Conservation (phyloP, 257 asterid genomes). For the Anisodus tanguticus region DNA sequence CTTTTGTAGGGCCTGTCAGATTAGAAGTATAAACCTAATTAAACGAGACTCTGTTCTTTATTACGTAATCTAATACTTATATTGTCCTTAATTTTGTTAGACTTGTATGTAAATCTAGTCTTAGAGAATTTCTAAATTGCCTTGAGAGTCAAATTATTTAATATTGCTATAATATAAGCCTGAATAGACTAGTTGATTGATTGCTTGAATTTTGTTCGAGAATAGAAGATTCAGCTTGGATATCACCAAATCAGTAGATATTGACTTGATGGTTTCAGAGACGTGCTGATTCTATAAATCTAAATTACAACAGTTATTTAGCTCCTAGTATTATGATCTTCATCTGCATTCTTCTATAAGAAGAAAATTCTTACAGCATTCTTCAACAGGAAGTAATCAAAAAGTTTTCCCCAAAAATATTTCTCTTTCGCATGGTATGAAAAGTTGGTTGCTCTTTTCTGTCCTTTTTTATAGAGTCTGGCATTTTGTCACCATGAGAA, state of each 20-base stretch:
- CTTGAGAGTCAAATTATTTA: conserved; percentile 2
- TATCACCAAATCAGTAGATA: conserved; percentile 17
- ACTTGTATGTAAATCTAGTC: not conserved
- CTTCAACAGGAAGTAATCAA: not conserved
- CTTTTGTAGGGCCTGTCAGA: conserved; percentile 20
- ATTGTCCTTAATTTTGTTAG: not conserved
- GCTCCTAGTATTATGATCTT: not conserved
- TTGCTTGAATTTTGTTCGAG: not conserved
- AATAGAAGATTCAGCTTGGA: not conserved
- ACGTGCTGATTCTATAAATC: not conserved
- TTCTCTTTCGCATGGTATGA: conserved; percentile 20
- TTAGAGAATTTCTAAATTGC: conserved; percentile 2
- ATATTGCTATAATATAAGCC: not conserved
- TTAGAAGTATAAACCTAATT: not conserved
- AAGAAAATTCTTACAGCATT: not conserved
- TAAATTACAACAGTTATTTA: too few relatives aligned
- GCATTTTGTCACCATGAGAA: not conserved
- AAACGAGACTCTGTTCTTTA: not conserved
- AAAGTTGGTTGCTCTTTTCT: not conserved
- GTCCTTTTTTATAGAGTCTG: conserved; percentile 4
- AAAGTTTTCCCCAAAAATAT: not conserved
- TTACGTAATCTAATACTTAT: not conserved
- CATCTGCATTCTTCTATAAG: conserved; percentile 2
- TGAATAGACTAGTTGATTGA: not conserved
- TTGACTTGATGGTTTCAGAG: conserved; percentile 1